A percentile compares a stretch with the other conserved stretches of the same genome.
phyloP scores from a whole-genome alignment of 1,284 basidiomycete genomes.

The Erythrobasidium hasegawianum region DNA sequence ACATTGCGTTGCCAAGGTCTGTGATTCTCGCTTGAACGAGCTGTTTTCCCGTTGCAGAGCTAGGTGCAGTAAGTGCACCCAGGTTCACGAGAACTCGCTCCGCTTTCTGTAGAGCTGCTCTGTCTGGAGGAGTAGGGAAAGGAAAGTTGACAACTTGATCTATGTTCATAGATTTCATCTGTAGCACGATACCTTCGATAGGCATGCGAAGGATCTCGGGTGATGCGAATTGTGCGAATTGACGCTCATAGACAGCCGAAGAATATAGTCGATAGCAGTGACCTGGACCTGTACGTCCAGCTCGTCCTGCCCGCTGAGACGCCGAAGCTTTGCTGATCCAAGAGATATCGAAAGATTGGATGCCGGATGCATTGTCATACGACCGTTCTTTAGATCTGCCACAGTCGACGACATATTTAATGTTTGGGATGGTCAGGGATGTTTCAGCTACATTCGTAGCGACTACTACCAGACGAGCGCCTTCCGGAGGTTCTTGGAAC shows the following conservation, averaged over 20 bases:
- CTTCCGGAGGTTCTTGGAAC: slow-evolving; percentile 63
- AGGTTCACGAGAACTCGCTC: slow-evolving; percentile 76
- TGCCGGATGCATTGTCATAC: slow-evolving; percentile 60
- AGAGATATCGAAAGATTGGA: slow-evolving; percentile 66
- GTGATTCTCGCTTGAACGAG: slow-evolving; percentile 62
- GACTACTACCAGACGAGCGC: slow-evolving; percentile 65
- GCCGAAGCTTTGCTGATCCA: slow-evolving; percentile 76
- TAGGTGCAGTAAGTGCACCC: slow-evolving; percentile 66
- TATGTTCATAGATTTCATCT: slow-evolving; percentile 99
- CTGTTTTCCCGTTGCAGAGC: slow-evolving; percentile 47
- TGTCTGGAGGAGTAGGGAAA: slow-evolving; percentile 93
- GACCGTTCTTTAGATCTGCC: slow-evolving; percentile 75
- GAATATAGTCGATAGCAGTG: slow-evolving; percentile 74
- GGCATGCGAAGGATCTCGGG: slow-evolving; percentile 96
- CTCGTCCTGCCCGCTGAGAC: slow-evolving; percentile 67
- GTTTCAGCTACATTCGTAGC: slow-evolving; percentile 77
- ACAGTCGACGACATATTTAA: slow-evolving; percentile 70
- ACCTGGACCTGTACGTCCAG: slow-evolving; percentile 70
- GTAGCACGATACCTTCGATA: slow-evolving; percentile 92
- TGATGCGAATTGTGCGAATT: slow-evolving; percentile 78
- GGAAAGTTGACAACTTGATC: slow-evolving; percentile 96
- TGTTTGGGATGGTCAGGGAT: slow-evolving; percentile 70
- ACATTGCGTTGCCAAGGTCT: slow-evolving; percentile 83
- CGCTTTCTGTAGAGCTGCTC: slow-evolving; percentile 69
- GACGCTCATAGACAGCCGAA: slow-evolving; percentile 78